These are phyloP conservation scores for Daldinia loculata DNA, from an alignment of 495 filamentous ascomycete species.

Conservation along the genomic window DNA sequence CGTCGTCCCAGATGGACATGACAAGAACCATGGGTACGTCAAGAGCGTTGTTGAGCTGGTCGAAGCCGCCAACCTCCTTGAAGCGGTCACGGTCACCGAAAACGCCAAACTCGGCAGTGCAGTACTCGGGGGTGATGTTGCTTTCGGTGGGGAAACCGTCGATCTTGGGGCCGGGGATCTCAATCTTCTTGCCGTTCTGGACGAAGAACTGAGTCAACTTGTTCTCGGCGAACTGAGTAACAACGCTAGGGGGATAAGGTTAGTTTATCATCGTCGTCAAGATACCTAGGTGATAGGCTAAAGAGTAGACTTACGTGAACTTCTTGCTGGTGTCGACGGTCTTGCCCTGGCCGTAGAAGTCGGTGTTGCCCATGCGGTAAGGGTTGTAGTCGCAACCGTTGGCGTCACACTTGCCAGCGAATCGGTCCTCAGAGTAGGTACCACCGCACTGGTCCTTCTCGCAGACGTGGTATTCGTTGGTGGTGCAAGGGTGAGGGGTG, in stretches of 20 bases:
- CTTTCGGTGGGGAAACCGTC: slow-evolving; percentile 62
- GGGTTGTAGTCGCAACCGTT: slow-evolving; percentile 81
- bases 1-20: slow-evolving; percentile 81
- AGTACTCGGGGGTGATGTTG: slow-evolving; percentile 69
- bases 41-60: slow-evolving; percentile 65
- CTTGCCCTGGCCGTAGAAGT: slow-evolving; percentile 69
- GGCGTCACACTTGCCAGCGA: slow-evolving; percentile 72
- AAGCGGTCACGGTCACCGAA: slow-evolving; percentile 72
- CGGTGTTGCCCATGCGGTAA: slow-evolving; percentile 69
- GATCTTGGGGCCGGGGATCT: slow-evolving; percentile 61
- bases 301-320: slow-evolving; percentile 58
- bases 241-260: slow-evolving; percentile 60
- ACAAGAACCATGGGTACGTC: slow-evolving; percentile 74
- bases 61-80: slow-evolving; percentile 66
- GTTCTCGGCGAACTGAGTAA: slow-evolving; percentile 72
- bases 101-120: slow-evolving; percentile 64
- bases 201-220: slow-evolving; percentile 78
- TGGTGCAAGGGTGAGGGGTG: slow-evolving; percentile 74
- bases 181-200: slow-evolving; percentile 70
- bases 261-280: slow-evolving; percentile 2
- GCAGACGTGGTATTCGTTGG: slow-evolving; percentile 65
- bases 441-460: slow-evolving; percentile 58
- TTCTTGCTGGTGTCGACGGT: slow-evolving; percentile 71
- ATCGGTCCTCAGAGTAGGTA: slow-evolving; percentile 59
- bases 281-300: not conserved